Base-by-base conservation (phyloP, 768 basidiomycete genomes). In the Bullera alba region DNA sequence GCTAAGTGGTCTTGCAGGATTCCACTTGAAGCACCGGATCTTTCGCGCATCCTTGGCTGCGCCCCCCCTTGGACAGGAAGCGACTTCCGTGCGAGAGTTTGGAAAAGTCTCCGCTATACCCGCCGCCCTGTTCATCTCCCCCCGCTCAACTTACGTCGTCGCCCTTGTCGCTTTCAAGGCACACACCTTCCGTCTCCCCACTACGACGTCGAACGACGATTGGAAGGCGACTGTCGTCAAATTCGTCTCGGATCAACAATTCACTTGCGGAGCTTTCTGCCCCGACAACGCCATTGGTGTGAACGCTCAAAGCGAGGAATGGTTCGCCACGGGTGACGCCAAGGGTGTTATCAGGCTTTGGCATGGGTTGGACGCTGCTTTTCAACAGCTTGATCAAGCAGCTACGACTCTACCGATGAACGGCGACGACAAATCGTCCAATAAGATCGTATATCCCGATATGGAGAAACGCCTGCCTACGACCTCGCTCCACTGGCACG, bases 401-500 rank as follows among this genome's bases (percentile, higher is more conserved):
- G n/a, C n/a, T n/a, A n/a, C n/a, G 50, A 42, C 21, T 47, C 56
- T 42, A 44, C 55, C 15, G n/a, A 37, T 49, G 0, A 34, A 29
- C 17, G 35, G 28, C 6, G 23, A 46, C 22, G 46, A 28, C 3
- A 28, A n/a, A 10, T 30, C 46, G 17, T 43, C 43, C 8, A 44
- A 53, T 4, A 37, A 49, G 15, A 51, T 47, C 7, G 28, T 42
- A 7, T 29, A 25, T 28, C 5, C 51, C 14, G 47, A 53, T 16
- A 54, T 48, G 1, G 62, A 63, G 71, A 87, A 84, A 71, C 82
- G 80, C 50, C 80, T 89, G 1, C 85, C 87, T 63, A 92, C 89
- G 0, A 83, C 87, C 2, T 79, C 82, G 4, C 73, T 96, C 45
- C 93, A 96, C 73, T 99, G 95, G 95, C 95, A 99, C 67, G 86